Base-by-base conservation (phyloP, 768 basidiomycete species). In the Pleurotus djamor region DNA sequence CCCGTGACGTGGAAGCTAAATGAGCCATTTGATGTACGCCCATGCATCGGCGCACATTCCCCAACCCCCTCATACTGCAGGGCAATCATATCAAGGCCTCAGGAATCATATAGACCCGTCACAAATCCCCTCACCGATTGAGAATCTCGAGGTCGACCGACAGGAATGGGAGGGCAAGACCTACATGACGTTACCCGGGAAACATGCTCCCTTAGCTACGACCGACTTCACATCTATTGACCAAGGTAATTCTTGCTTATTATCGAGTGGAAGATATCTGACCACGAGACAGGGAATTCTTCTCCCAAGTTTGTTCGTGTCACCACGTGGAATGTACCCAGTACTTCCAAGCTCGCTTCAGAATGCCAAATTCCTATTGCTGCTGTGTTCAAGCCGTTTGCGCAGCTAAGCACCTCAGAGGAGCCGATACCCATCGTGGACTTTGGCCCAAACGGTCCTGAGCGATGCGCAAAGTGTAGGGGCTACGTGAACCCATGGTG, bases 401-500 rank as follows among this genome's bases (percentile, higher is more conserved):
- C 91, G 0, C 87, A 90, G 43, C 80, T 85, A n/a, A 86, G 87
- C 63, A 76, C 85, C 4, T 80, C 85, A 49, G 92, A 97, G 71
- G 91, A 94, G 45, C 80, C 86, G 0, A 74, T 98, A 10, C 93
- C 94, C 0, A 64, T 92, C 4, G 85, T 98, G 4, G 84, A 91
- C 57, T 83, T 85, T 35, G 88, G 87, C 4, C 77, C 79, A 28
- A 68, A 71, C 1, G 95, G 94, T 10, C 97, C 96, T 10, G 83
- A 90, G 21, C 82, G 97, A 35, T 99, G 97, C 66, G 83, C 79
- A 48, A 78, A 83, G 36, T 99, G 97, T 71, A 81, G 92, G 64
- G 92, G 82, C 0, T 99, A 98, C 71, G 79, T 99, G 65, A 98
- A 98, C 68, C 91, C 95, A 0, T 98, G 94, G 94, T 94, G 89